phyloP scores from a whole-genome alignment of 306 rosid genomes.

The Quercus aquifolioides region DNA sequence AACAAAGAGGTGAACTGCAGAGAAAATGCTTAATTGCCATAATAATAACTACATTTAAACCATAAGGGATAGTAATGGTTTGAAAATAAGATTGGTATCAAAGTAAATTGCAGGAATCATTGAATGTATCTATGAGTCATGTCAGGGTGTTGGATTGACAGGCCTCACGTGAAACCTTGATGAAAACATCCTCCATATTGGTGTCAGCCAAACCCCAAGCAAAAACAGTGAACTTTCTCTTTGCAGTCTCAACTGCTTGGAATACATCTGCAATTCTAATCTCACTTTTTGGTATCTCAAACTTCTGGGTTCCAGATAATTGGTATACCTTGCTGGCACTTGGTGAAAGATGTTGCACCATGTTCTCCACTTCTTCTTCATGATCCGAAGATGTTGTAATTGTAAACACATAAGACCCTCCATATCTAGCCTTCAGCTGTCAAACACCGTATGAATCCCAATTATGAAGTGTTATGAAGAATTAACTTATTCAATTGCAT shows the following conservation, averaged over 20 bases:
- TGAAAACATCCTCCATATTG: conserved; percentile 90
- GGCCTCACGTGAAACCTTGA: conserved; percentile 81
- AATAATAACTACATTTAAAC: no score
- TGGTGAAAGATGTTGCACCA: conserved; percentile 60
- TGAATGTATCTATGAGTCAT: conserved; percentile 4
- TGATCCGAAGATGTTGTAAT: conserved; percentile 73
- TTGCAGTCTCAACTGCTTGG: conserved; percentile 68
- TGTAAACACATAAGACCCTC: conserved; percentile 81
- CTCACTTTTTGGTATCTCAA: conserved; percentile 75
- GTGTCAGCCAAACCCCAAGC: conserved; percentile 98
- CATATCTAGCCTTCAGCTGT: conserved; percentile 86
- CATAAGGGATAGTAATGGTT: neutral
- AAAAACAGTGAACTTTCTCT: conserved; percentile 65
- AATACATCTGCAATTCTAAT: conserved; percentile 70
- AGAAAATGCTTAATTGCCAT: no score
- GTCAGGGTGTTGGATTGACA: conserved; percentile 49
- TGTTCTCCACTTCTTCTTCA: conserved; percentile 65
- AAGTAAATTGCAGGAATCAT: neutral
- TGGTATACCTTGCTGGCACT: conserved; percentile 70
- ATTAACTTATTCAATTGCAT: neutral
- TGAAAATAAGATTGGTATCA: no score
- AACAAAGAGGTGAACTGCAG: no score
- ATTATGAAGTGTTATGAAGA: neutral
- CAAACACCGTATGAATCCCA: conserved; percentile 10
- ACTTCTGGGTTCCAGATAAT: conserved; percentile 90